Percentiles rank a stretch among this genome's conserved stretches.
Conservation (phyloP, 345 rosid species). For the Hypericum androsaemum region DNA sequence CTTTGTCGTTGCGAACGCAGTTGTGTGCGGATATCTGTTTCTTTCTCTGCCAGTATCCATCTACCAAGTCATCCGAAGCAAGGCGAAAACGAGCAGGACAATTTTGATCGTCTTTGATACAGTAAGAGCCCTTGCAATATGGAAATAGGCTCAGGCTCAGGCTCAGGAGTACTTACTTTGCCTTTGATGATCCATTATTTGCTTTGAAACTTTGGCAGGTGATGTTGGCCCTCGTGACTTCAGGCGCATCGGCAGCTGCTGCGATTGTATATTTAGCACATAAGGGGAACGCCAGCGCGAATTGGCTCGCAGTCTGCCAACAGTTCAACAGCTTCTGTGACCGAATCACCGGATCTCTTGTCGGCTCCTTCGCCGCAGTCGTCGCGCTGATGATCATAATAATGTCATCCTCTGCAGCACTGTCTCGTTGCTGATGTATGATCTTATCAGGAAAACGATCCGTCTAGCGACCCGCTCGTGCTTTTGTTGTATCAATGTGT, state of each 20-base stretch:
- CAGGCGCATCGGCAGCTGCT: conserved; percentile 46
- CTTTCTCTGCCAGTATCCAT: conserved; percentile 54
- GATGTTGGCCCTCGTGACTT: conserved; percentile 29
- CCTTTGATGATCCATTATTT: not conserved
- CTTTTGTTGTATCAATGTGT: not conserved
- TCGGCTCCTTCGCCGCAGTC: conserved; percentile 50
- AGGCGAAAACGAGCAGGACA: conserved; percentile 29
- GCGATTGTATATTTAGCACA: conserved; percentile 45
- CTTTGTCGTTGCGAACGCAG: conserved; percentile 53
- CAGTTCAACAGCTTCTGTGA: conserved; percentile 47
- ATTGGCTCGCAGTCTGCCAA: conserved; percentile 61
- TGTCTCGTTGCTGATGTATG: conserved; percentile 23
- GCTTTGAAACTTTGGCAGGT: conserved; percentile 17
- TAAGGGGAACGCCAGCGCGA: conserved; percentile 34
- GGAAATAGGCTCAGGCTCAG: not conserved
- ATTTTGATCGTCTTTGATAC: conserved; percentile 41
- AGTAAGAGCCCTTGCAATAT: conserved; percentile 20
- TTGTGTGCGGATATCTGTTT: conserved; percentile 52
- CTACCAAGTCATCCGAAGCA: conserved; percentile 33
- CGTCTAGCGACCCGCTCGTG: not conserved
- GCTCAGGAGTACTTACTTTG: too few species aligned
- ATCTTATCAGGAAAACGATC: not conserved
- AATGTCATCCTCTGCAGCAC: conserved; percentile 32
- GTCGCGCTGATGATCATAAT: conserved; percentile 35
- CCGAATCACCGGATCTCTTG: conserved; percentile 46